phyloP scores from a whole-genome alignment of 768 basidiomycete species.

The Gautieria morchelliformis region DNA sequence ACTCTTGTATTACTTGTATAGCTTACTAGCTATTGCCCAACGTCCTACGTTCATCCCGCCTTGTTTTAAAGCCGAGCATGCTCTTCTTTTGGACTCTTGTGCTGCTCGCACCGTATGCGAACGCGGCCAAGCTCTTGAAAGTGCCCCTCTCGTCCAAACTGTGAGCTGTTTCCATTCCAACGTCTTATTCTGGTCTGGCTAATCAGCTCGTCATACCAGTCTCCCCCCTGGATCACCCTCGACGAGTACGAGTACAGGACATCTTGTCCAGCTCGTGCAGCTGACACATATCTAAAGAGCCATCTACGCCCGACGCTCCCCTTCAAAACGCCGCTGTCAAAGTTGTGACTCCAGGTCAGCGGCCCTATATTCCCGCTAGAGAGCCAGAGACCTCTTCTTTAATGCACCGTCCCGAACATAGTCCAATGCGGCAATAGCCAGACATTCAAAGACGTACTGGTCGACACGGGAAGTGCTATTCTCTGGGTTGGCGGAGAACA shows the following conservation, averaged over 20 bases:
- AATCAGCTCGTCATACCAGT: background rate
- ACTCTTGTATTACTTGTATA: too few relatives aligned
- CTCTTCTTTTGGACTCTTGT: too few relatives aligned
- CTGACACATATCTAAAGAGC: background rate
- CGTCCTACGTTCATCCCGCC: too few relatives aligned
- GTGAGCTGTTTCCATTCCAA: background rate
- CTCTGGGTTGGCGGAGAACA: constrained; percentile 5
- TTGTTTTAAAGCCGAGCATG: too few relatives aligned
- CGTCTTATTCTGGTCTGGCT: background rate
- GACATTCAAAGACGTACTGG: constrained; percentile 1
- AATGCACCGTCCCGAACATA: background rate
- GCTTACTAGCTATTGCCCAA: too few relatives aligned
- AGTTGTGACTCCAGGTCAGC: constrained; percentile 1
- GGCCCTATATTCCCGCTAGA: background rate
- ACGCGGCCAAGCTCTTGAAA: background rate
- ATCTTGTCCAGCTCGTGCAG: too few relatives aligned
- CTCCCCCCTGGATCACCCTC: background rate
- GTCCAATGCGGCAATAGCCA: constrained; percentile 4
- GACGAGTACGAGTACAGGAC: background rate
- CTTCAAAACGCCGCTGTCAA: background rate
- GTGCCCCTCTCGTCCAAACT: background rate
- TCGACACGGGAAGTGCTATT: constrained; percentile 8
- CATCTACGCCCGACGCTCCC: background rate
- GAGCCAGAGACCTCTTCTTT: background rate
- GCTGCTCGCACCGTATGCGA: background rate